Evolutionary conservation across 1,284 basidiomycete species (phyloP).

Genomic region (Apiotrichum sp.): DNA sequence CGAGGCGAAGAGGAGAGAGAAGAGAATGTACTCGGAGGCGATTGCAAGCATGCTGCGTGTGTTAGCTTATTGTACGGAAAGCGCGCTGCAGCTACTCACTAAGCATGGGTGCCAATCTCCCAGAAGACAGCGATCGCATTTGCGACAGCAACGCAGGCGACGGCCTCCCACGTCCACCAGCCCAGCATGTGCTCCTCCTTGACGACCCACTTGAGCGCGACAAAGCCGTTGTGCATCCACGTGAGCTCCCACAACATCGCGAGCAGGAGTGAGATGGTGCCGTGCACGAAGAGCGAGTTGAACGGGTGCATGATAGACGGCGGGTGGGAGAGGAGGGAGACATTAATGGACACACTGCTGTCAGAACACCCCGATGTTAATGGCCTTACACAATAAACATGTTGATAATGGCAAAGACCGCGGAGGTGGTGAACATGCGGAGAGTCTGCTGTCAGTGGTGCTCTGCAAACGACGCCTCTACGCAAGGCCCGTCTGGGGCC

Average conservation of each 20-base stretch:
- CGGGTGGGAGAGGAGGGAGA: conserved; percentile 39
- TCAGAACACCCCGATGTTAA: not conserved
- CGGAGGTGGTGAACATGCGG: conserved; percentile 42
- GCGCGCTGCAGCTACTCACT: conserved; percentile 20
- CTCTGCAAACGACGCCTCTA: not conserved
- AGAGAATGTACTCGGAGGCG: conserved; percentile 38
- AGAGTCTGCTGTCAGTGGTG: conserved; percentile 27
- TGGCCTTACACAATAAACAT: conserved; percentile 40
- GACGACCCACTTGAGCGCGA: conserved; percentile 48
- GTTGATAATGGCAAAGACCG: conserved; percentile 42
- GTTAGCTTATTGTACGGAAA: not conserved
- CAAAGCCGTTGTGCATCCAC: conserved; percentile 50
- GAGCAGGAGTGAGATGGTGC: conserved; percentile 50
- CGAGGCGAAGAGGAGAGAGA: conserved; percentile 41
- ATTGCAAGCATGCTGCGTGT: conserved; percentile 29
- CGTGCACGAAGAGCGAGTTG: conserved; percentile 51
- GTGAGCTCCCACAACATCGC: conserved; percentile 49
- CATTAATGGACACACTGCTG: conserved; percentile 36
- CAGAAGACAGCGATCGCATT: conserved; percentile 38
- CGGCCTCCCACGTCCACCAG: conserved; percentile 39
- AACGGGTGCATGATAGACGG: conserved; percentile 45
- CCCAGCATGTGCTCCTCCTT: conserved; percentile 28
- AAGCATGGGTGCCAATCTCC: conserved; percentile 30
- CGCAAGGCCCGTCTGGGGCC: no score
- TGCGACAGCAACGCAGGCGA: conserved; percentile 26